These are phyloP conservation scores for Plectranthus barbatus DNA, from an alignment of 257 asterid species.

Conservation along the genomic window DNA sequence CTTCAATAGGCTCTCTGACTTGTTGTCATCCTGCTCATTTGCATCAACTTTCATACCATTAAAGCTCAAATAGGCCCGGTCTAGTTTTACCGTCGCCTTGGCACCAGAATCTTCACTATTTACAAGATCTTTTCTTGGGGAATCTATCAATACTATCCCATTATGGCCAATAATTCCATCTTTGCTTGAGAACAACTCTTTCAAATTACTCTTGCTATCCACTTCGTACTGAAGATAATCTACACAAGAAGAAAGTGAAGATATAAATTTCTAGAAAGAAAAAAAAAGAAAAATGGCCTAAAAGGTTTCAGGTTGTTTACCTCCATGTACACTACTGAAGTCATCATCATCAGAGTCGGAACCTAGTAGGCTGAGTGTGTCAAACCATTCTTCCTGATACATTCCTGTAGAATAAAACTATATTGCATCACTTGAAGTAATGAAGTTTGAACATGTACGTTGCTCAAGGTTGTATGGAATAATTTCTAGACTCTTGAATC, in stretches of 20 bases:
- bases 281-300: neutral
- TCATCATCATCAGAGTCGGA: slow-evolving; percentile 88
- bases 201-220: slow-evolving; percentile 45
- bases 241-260: slow-evolving; percentile 16
- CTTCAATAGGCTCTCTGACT: slow-evolving; percentile 40
- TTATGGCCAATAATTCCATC: slow-evolving; percentile 38
- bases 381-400: slow-evolving; percentile 78
- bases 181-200: slow-evolving; percentile 37
- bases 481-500: neutral
- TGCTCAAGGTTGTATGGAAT: neutral
- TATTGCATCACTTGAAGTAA: neutral
- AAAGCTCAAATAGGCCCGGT: slow-evolving; percentile 48
- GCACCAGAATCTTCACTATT: slow-evolving; percentile 31
- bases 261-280: neutral
- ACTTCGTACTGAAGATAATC: slow-evolving; percentile 62
- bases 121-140: slow-evolving; percentile 30
- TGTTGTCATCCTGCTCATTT: slow-evolving; percentile 36
- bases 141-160: slow-evolving; percentile 32
- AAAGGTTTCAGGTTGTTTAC: slow-evolving; percentile 1
- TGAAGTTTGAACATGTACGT: neutral
- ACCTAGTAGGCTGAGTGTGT: slow-evolving; percentile 63
- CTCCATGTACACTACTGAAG: slow-evolving; percentile 67
- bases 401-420: slow-evolving; percentile 33
- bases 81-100: slow-evolving; percentile 36
- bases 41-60: slow-evolving; percentile 36